Conservation (phyloP, 441 rosid species). For the Hura crepitans region DNA sequence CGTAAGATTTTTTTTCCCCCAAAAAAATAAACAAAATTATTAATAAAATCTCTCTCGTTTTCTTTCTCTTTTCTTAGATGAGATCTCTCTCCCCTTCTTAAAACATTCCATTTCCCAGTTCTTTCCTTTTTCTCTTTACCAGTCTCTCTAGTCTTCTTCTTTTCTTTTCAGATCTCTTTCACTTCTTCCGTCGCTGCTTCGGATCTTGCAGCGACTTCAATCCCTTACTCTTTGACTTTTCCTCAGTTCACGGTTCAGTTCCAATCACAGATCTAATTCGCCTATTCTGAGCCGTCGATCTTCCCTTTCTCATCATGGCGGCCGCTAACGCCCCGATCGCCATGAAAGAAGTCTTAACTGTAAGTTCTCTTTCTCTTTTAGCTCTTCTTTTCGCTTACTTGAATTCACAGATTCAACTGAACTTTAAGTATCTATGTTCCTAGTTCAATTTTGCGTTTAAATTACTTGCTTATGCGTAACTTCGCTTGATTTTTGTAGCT, state of each 20-base stretch:
- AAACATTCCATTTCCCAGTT: not conserved
- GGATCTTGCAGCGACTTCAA: conserved; percentile 42
- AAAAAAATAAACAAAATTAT: not conserved
- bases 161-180: not conserved
- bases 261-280: conserved; percentile 41
- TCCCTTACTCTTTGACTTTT: conserved; percentile 23
- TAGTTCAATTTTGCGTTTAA: conserved; percentile 1
- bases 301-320: conserved; percentile 36
- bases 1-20: not conserved
- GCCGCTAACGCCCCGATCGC: conserved; percentile 60
- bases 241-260: conserved; percentile 31
- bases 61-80: not conserved
- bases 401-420: not conserved
- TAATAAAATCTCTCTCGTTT: not conserved
- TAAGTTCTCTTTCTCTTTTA: conserved; percentile 18
- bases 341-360: conserved; percentile 56
- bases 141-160: not conserved
- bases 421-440: not conserved
- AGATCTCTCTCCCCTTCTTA: not conserved
- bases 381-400: not conserved
- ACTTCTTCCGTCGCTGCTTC: conserved; percentile 32
- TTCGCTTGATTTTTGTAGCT: not conserved
- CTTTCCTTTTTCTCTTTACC: not conserved
- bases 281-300: conserved; percentile 34
- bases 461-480: not conserved